Conservation (phyloP, 2,329 filamentous ascomycete genomes). For the Fusarium sp. region DNA sequence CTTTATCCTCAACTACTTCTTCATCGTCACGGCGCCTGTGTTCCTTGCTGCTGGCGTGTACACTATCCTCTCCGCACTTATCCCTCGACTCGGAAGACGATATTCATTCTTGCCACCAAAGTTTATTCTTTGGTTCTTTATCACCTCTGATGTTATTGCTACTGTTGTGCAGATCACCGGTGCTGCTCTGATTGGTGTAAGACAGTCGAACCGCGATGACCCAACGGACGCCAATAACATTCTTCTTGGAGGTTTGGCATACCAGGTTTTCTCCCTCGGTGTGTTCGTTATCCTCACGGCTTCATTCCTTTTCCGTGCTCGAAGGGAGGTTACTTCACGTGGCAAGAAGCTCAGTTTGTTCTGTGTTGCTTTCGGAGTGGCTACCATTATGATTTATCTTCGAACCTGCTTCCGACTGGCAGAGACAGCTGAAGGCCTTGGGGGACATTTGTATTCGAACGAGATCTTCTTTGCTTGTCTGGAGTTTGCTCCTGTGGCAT, state of each 20-base stretch:
- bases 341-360: slow-evolving; percentile 49
- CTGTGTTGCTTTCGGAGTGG: slow-evolving; percentile 50
- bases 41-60: slow-evolving; percentile 65
- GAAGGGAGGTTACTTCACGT: slow-evolving; percentile 35
- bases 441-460: slow-evolving; percentile 54
- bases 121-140: slow-evolving; percentile 61
- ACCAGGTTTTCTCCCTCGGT: slow-evolving; percentile 62
- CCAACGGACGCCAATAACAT: slow-evolving; percentile 63
- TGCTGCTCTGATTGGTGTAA: slow-evolving; percentile 61
- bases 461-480: slow-evolving; percentile 62
- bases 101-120: slow-evolving; percentile 56
- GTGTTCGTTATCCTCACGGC: slow-evolving; percentile 55
- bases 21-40: slow-evolving; percentile 66
- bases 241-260: slow-evolving; percentile 61
- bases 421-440: slow-evolving; percentile 60
- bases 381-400: slow-evolving; percentile 60
- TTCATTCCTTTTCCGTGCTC: slow-evolving; percentile 52
- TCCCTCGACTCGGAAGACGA: slow-evolving; percentile 52
- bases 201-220: slow-evolving; percentile 57
- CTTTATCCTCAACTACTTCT: slow-evolving; percentile 68
- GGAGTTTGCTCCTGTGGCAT: slow-evolving; percentile 62
- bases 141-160: slow-evolving; percentile 61
- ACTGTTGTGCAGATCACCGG: slow-evolving; percentile 63
- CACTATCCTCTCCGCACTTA: slow-evolving; percentile 60
- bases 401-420: slow-evolving; percentile 62